These are phyloP conservation scores for Hamamelis virginiana DNA, from an alignment of 164 flowering plant genomes.

Conservation along the genomic window DNA sequence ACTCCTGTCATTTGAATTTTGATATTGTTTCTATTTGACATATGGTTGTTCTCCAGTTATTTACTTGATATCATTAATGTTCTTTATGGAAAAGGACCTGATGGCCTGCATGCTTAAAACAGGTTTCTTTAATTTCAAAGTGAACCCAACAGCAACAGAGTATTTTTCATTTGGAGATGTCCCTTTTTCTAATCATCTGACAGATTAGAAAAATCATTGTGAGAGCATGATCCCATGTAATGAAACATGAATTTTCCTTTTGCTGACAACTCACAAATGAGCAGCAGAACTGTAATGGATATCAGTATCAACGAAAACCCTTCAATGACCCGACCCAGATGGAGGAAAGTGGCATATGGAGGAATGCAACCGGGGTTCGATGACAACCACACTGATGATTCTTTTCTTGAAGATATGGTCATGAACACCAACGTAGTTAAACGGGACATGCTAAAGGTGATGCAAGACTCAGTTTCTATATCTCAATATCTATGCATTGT, in stretches of 20 bases:
- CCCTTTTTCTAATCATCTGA: too few species aligned
- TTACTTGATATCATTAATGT: too few species aligned
- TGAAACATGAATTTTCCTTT: not conserved
- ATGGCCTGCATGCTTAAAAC: too few species aligned
- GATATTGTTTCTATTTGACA: too few species aligned
- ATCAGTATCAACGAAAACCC: conserved; percentile 7
- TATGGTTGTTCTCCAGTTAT: too few species aligned
- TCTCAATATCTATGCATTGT: conserved; percentile 89
- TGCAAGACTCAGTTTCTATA: conserved; percentile 50
- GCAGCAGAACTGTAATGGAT: conserved; percentile 23
- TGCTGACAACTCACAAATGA: not conserved
- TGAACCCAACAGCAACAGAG: too few species aligned
- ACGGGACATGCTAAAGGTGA: conserved; percentile 39
- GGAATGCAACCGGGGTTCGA: conserved; percentile 98
- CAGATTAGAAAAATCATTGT: too few species aligned
- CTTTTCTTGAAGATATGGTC: conserved; percentile 90
- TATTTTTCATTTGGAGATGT: too few species aligned
- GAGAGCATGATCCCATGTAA: too few species aligned
- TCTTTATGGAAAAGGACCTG: too few species aligned
- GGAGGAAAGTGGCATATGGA: conserved; percentile 99
- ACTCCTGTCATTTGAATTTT: too few species aligned
- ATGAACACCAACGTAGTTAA: conserved; percentile 90
- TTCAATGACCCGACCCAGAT: conserved; percentile 42
- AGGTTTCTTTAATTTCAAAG: too few species aligned
- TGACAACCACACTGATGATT: conserved; percentile 86